phyloP scores from a whole-genome alignment of 2,329 filamentous ascomycete genomes.

The Aspergillus bombycis region DNA sequence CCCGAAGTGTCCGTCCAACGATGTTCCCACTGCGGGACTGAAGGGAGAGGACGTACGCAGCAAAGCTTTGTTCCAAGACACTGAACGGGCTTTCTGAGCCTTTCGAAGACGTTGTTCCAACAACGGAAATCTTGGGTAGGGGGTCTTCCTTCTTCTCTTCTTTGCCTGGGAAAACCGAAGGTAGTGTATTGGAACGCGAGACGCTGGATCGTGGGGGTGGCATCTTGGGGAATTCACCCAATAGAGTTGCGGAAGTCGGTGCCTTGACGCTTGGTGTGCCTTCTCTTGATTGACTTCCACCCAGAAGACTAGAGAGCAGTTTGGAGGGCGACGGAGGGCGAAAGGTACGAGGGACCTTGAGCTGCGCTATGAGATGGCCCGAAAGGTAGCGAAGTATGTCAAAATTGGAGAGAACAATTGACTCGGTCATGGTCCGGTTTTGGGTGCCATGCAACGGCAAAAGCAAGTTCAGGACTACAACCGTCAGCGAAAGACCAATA shows the following conservation, averaged over 20 bases:
- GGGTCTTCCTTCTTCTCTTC: constrained; percentile 45
- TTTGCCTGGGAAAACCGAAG: constrained; percentile 52
- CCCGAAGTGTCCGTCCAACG: constrained; percentile 74
- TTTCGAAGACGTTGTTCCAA: constrained; percentile 56
- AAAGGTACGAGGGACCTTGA: constrained; percentile 63
- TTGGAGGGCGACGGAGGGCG: constrained; percentile 87
- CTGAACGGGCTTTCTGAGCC: constrained; percentile 66
- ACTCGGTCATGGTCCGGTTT: constrained; percentile 53
- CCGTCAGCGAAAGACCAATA: constrained; percentile 13
- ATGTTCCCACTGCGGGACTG: constrained; percentile 87
- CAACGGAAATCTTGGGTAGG: constrained; percentile 50
- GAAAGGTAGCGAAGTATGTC: constrained; percentile 74
- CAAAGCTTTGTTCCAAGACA: constrained; percentile 81
- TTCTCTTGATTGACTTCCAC: constrained; percentile 52
- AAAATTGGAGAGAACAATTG: constrained; percentile 75
- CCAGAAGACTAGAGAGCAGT: constrained; percentile 80
- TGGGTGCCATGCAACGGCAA: constrained; percentile 69
- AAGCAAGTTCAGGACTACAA: constrained; percentile 70
- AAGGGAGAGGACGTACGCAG: constrained; percentile 78
- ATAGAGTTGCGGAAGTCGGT: constrained; percentile 38
- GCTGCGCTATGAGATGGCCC: constrained; percentile 65
- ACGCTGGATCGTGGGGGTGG: constrained; percentile 38
- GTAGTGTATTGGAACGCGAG: constrained; percentile 48
- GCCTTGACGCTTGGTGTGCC: constrained; percentile 36
- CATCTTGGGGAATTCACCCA: constrained; percentile 51